phyloP scores from a whole-genome alignment of 164 flowering plant species.

The Cinnamomum micranthum region DNA sequence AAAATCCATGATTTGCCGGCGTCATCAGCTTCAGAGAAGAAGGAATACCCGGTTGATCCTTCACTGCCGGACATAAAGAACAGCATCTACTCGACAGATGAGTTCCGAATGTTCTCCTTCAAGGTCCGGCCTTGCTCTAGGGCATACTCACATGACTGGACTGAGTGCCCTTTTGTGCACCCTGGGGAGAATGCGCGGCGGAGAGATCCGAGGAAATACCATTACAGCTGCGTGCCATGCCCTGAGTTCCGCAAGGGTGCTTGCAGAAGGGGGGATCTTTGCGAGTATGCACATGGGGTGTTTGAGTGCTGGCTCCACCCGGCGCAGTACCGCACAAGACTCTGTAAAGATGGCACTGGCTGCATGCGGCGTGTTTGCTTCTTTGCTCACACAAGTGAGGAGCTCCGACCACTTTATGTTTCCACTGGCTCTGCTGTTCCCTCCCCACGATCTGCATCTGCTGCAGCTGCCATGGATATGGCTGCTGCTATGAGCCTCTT shows the following conservation, averaged over 20 bases:
- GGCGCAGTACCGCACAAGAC: constrained; percentile 57
- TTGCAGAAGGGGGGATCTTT: constrained; percentile 54
- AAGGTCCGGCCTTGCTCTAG: constrained; percentile 63
- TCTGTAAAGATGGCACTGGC: constrained; percentile 54
- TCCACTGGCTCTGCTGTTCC: constrained; percentile 57
- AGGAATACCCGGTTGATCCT: constrained; percentile 54
- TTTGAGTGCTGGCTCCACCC: constrained; percentile 77
- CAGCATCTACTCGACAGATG: constrained; percentile 56
- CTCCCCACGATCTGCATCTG: constrained; percentile 36
- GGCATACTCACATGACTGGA: constrained; percentile 74
- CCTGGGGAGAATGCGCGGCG: constrained; percentile 72
- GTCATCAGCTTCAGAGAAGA: constrained; percentile 42
- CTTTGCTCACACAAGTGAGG: constrained; percentile 58
- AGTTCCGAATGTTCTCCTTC: constrained; percentile 63
- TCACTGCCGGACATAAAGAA: constrained; percentile 63
- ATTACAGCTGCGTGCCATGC: constrained; percentile 68
- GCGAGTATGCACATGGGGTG: constrained; percentile 73
- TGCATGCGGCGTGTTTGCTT: constrained; percentile 56
- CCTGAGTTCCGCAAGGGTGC: constrained; percentile 61
- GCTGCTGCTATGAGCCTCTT: background rate
- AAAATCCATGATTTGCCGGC: constrained; percentile 31
- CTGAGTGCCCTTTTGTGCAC: constrained; percentile 72
- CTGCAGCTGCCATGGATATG: constrained; percentile 15
- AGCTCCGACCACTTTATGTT: constrained; percentile 52
- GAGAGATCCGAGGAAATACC: constrained; percentile 58